Percentiles rank a stretch among this genome's conserved stretches.
Conservation (phyloP, 805 yeast genomes). For the Grigorovia humatica region DNA sequence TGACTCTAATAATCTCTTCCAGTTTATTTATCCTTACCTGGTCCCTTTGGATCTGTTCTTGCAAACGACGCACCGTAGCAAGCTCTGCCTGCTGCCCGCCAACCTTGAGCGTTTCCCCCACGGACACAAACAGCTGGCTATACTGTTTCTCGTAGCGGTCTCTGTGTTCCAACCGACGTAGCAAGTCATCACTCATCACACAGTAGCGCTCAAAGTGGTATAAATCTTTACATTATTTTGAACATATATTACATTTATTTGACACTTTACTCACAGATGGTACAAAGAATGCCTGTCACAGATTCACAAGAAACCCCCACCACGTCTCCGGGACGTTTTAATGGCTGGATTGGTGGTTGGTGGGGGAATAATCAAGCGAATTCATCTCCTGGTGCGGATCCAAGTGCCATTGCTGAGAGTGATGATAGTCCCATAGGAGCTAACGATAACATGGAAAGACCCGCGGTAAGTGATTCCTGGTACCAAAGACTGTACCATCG, state of each 20-base stretch:
- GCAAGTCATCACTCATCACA: background rate
- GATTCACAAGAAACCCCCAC: background rate
- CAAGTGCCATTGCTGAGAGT: background rate
- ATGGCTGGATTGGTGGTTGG: background rate
- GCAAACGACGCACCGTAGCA: background rate
- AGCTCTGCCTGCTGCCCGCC: background rate
- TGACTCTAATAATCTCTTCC: conserved; percentile 29
- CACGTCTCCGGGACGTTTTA: background rate
- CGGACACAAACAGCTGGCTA: background rate
- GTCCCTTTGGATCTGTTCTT: conserved; percentile 9
- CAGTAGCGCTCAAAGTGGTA: background rate
- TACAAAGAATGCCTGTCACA: background rate
- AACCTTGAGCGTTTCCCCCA: no score
- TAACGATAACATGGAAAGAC: background rate
- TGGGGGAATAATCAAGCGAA: background rate
- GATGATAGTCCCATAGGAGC: background rate
- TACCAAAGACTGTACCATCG: background rate
- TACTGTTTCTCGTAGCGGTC: background rate
- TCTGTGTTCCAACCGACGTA: background rate
- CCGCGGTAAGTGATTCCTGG: background rate
- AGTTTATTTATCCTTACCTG: conserved; percentile 17
- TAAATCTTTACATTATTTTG: background rate
- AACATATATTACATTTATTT: no score
- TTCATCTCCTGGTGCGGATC: background rate
- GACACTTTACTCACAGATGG: background rate